These are phyloP conservation scores for Lupinus albus DNA, from an alignment of 306 rosid species.

Conservation along the genomic window DNA sequence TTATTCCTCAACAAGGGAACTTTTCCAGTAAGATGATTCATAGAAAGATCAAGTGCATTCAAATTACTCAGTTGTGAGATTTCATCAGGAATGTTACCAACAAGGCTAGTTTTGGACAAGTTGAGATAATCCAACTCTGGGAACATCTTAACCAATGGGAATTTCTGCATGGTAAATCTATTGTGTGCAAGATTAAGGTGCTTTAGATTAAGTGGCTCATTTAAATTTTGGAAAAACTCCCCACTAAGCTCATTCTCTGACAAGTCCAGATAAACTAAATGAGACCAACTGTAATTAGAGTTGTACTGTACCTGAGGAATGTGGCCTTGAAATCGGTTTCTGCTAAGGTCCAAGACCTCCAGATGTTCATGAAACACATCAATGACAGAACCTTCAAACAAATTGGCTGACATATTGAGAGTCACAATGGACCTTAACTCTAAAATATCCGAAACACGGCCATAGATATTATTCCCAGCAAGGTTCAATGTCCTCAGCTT, in stretches of 20 bases:
- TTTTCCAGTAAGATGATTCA: slow-evolving; percentile 72
- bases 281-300: slow-evolving; percentile 63
- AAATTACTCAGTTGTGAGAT: slow-evolving; percentile 58
- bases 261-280: slow-evolving; percentile 81
- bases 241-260: slow-evolving; percentile 88
- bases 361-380: slow-evolving; percentile 60
- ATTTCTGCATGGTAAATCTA: slow-evolving; percentile 66
- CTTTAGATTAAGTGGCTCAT: slow-evolving; percentile 60
- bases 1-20: slow-evolving; percentile 53
- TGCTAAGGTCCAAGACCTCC: slow-evolving; percentile 84
- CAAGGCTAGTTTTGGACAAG: slow-evolving; percentile 73
- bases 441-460: slow-evolving; percentile 59
- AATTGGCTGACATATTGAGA: slow-evolving; percentile 79
- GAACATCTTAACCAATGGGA: slow-evolving; percentile 61
- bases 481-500: slow-evolving; percentile 78
- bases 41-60: slow-evolving; percentile 73
- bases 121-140: slow-evolving; percentile 73
- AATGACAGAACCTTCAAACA: slow-evolving; percentile 76
- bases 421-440: slow-evolving; percentile 61
- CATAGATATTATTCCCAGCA: slow-evolving; percentile 69
- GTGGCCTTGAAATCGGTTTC: slow-evolving; percentile 81
- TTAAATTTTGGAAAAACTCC: slow-evolving; percentile 60
- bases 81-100: slow-evolving; percentile 70
- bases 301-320: slow-evolving; percentile 79
- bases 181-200: slow-evolving; percentile 84